Evolutionary conservation across 1,284 basidiomycete genomes (phyloP).

Genomic region (Ustilago hordei): DNA sequence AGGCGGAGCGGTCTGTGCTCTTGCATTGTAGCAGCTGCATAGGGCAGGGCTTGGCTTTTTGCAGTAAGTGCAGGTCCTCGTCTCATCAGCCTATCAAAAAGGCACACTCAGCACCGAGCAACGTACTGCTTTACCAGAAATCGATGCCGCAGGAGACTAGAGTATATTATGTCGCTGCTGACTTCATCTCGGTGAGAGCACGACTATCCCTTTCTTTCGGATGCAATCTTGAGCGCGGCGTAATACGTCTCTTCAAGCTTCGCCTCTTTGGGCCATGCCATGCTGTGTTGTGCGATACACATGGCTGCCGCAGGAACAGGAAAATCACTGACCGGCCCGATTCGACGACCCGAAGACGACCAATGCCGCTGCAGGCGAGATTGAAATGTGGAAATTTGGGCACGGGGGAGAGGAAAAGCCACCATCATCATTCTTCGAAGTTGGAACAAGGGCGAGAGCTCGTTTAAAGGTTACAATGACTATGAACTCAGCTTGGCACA

Average conservation of each 20-base stretch:
- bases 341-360: background rate
- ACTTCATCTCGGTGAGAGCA: slow-evolving; percentile 9
- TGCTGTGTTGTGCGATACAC: slow-evolving; percentile 4
- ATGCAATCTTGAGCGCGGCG: background rate
- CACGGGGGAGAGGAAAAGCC: background rate
- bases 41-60: background rate
- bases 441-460: background rate
- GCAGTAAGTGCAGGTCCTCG: background rate
- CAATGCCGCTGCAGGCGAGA: background rate
- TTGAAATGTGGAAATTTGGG: background rate
- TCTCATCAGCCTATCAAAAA: background rate
- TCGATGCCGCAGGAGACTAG: too few relatives aligned
- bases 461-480: background rate
- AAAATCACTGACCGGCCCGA: slow-evolving; percentile 6
- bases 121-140: background rate
- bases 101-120: background rate
- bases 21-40: background rate
- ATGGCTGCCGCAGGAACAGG: slow-evolving; percentile 34
- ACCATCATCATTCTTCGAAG: background rate
- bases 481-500: slow-evolving; percentile 4
- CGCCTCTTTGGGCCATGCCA: slow-evolving; percentile 6
- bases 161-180: background rate
- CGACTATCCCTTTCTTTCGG: background rate
- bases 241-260: background rate
- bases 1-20: background rate